A percentile compares a stretch with the other conserved stretches of the same genome.
phyloP scores from a whole-genome alignment of 1,284 basidiomycete genomes.

The Erythrobasidium hasegawianum region DNA sequence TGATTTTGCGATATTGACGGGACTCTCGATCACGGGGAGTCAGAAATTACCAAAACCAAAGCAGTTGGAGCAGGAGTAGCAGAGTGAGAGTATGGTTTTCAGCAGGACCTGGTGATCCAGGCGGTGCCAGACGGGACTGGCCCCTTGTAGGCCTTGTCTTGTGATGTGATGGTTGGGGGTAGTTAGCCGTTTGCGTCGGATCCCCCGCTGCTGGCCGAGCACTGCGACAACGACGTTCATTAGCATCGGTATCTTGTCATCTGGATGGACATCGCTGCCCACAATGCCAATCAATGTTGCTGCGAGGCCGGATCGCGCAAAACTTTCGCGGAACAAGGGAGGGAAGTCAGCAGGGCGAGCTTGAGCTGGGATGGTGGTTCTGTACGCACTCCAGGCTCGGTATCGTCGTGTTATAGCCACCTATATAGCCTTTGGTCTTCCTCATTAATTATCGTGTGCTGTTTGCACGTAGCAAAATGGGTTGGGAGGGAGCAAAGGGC shows the following conservation, averaged over 20 bases:
- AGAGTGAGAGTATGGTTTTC: too few relatives aligned
- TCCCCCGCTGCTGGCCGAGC: constrained; percentile 1
- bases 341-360: not conserved
- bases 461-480: not conserved
- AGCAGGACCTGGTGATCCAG: too few relatives aligned
- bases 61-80: too few relatives aligned
- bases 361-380: too few relatives aligned
- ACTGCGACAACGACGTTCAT: not conserved
- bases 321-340: not conserved
- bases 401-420: constrained; percentile 1
- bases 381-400: too few relatives aligned
- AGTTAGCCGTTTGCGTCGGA: not conserved
- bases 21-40: too few relatives aligned
- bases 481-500: too few relatives aligned
- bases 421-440: constrained; percentile 7
- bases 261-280: not conserved
- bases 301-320: not conserved
- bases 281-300: constrained; percentile 4
- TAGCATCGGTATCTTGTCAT: not conserved
- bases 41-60: too few relatives aligned
- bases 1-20: too few relatives aligned
- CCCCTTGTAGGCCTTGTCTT: too few relatives aligned
- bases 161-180: not conserved
- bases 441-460: constrained; percentile 3
- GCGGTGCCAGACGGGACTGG: too few relatives aligned